These are phyloP conservation scores for Sporothrix sp. DNA, from an alignment of 2,329 filamentous ascomycete species.

Conservation along the genomic window DNA sequence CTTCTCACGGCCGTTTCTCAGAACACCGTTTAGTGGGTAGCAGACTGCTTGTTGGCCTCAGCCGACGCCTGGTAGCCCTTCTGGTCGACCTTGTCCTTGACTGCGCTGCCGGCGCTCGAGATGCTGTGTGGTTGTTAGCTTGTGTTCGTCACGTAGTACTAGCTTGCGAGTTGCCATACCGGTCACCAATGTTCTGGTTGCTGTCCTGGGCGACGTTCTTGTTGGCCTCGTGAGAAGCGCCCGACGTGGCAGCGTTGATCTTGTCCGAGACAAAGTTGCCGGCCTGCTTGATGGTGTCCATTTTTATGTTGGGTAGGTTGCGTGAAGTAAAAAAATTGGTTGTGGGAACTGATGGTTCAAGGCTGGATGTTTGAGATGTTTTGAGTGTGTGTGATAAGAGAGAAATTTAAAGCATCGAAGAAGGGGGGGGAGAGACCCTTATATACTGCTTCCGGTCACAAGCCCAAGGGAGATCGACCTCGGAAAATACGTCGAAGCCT, in stretches of 20 bases:
- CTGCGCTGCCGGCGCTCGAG: constrained; percentile 24
- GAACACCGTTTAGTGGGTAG: constrained; percentile 26
- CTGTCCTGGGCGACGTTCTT: constrained; percentile 48
- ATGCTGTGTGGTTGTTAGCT: constrained; percentile 21
- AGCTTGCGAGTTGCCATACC: constrained; percentile 24
- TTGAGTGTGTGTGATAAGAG: background rate
- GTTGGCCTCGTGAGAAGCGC: constrained; percentile 49
- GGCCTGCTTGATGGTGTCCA: constrained; percentile 39
- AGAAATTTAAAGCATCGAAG: background rate
- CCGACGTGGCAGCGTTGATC: constrained; percentile 35
- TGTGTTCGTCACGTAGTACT: background rate
- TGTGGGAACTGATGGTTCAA: constrained; percentile 1
- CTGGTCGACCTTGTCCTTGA: constrained; percentile 28
- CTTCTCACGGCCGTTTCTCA: too few species aligned
- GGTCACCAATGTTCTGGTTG: constrained; percentile 36
- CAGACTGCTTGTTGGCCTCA: constrained; percentile 31
- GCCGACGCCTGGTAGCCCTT: constrained; percentile 25
- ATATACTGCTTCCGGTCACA: constrained; percentile 5
- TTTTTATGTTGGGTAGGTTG: constrained; percentile 23
- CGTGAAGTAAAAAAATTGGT: constrained; percentile 8
- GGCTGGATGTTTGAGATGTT: constrained; percentile 11
- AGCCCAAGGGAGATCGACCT: background rate
- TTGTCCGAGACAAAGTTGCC: constrained; percentile 52
- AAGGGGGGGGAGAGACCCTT: background rate
- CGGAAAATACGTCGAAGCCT: too few species aligned